Evolutionary conservation across 2,329 filamentous ascomycete genomes (phyloP).

Genomic region (Arachnomyces sp.): DNA sequence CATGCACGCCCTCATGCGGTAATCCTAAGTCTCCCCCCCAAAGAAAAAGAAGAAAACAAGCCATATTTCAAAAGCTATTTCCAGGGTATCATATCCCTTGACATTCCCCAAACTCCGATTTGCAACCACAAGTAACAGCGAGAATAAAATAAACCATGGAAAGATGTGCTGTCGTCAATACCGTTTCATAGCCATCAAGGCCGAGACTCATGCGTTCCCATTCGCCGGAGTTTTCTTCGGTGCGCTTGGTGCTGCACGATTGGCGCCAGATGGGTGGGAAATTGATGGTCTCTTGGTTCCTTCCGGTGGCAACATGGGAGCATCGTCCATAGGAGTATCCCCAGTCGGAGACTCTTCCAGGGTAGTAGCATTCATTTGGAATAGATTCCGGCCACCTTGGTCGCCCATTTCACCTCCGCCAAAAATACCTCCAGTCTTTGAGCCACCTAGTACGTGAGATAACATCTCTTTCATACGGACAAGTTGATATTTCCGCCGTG

Average conservation of each 20-base stretch:
- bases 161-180: too few species aligned
- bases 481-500: constrained; percentile 50
- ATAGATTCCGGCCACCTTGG: constrained; percentile 25
- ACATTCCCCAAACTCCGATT: too few species aligned
- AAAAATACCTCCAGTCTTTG: constrained; percentile 39
- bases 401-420: constrained; percentile 27
- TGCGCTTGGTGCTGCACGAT: too few species aligned
- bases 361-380: constrained; percentile 23
- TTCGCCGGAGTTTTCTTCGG: constrained; percentile 12
- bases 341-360: constrained; percentile 16
- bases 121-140: too few species aligned
- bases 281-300: constrained; percentile 8
- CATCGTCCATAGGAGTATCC: constrained; percentile 17
- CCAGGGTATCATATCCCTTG: too few species aligned
- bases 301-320: constrained; percentile 8
- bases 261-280: constrained; percentile 6
- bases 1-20: too few species aligned
- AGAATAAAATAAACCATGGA: too few species aligned
- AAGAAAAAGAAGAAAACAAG: too few species aligned
- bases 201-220: constrained; percentile 5
- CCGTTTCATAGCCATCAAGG: too few species aligned
- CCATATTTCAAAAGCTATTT: too few species aligned
- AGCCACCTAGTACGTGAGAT: constrained; percentile 50
- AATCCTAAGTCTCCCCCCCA: too few species aligned
- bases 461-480: constrained; percentile 59